A percentile compares a stretch with the other conserved stretches of the same genome.
Evolutionary conservation across 2,329 filamentous ascomycete species (phyloP).

Genomic region (Paecilomyces variotii): DNA sequence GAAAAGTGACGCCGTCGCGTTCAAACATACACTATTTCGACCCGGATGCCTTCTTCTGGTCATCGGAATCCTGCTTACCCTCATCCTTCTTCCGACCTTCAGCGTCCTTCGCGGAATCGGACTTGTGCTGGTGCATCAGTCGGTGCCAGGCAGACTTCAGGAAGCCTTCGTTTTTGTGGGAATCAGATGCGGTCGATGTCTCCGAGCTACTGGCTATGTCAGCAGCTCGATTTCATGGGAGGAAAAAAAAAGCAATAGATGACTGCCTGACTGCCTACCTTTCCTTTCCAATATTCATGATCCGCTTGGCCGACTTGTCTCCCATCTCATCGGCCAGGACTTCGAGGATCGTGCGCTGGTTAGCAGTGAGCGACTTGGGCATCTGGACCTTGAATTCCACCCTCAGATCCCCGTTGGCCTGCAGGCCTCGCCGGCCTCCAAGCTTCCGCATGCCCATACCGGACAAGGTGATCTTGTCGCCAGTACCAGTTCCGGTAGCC

Average conservation of each 20-base stretch:
- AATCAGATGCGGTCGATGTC: conserved; percentile 20
- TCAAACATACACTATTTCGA: conserved; percentile 21
- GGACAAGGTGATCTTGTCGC: conserved; percentile 78
- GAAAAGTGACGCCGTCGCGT: neutral
- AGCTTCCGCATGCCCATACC: conserved; percentile 95
- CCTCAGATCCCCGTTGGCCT: conserved; percentile 67
- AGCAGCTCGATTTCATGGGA: conserved; percentile 6
- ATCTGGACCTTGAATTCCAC: conserved; percentile 93
- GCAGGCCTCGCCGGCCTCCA: conserved; percentile 51
- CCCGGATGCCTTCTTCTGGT: conserved; percentile 33
- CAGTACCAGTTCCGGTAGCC: conserved; percentile 81
- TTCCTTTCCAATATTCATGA: conserved; percentile 70
- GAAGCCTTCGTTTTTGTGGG: conserved; percentile 78
- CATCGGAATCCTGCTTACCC: conserved; percentile 13
- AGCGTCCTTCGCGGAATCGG: conserved; percentile 18
- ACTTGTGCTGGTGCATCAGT: conserved; percentile 61
- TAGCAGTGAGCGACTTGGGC: conserved; percentile 87
- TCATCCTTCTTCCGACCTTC: conserved; percentile 16
- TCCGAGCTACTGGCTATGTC: neutral
- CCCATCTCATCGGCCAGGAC: conserved; percentile 95
- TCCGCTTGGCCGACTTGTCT: conserved; percentile 81
- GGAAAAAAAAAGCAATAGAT: neutral
- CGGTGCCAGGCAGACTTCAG: conserved; percentile 91
- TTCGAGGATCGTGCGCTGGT: conserved; percentile 87
- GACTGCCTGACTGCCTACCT: conserved; percentile 41